Evolutionary conservation across 768 basidiomycete species (phyloP).

Genomic region (Collybia sordida): DNA sequence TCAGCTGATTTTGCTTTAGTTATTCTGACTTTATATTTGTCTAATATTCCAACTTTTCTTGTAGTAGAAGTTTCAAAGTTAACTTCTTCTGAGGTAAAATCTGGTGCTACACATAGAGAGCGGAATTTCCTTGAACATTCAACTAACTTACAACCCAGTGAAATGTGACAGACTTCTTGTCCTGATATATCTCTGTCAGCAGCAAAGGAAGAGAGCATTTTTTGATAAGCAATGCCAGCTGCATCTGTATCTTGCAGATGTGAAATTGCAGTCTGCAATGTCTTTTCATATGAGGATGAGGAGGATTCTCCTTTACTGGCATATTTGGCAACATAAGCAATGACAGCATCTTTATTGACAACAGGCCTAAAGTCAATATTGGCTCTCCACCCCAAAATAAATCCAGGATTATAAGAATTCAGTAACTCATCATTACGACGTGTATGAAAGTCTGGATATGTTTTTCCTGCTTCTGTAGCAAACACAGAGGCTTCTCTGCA

Average conservation of each 20-base stretch:
- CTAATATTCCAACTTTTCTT: not conserved
- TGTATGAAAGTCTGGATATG: not conserved
- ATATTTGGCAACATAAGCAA: conserved; percentile 12
- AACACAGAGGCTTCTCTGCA: not conserved
- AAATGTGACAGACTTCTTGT: conserved; percentile 9
- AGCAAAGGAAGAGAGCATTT: conserved; percentile 9
- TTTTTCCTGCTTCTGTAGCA: not conserved
- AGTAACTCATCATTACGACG: not conserved
- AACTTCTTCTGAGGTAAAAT: not conserved
- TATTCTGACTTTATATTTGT: not conserved
- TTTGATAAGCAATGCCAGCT: conserved; percentile 9
- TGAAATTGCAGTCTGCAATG: conserved; percentile 6
- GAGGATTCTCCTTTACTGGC: conserved; percentile 8
- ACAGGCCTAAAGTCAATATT: not conserved
- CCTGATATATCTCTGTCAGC: conserved; percentile 8
- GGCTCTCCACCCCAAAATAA: not conserved
- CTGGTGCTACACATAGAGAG: not conserved
- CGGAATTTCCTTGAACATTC: not conserved
- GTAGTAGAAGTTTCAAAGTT: not conserved
- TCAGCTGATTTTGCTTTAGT: not conserved
- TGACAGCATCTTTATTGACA: conserved; percentile 4
- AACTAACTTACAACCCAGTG: conserved; percentile 5
- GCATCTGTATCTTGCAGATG: conserved; percentile 4
- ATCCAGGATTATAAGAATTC: not conserved
- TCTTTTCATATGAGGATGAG: conserved; percentile 2